Percentiles rank a stretch among this genome's conserved stretches.
Conservation (phyloP, 768 basidiomycete species). For the Candolleomyces efflorescens region DNA sequence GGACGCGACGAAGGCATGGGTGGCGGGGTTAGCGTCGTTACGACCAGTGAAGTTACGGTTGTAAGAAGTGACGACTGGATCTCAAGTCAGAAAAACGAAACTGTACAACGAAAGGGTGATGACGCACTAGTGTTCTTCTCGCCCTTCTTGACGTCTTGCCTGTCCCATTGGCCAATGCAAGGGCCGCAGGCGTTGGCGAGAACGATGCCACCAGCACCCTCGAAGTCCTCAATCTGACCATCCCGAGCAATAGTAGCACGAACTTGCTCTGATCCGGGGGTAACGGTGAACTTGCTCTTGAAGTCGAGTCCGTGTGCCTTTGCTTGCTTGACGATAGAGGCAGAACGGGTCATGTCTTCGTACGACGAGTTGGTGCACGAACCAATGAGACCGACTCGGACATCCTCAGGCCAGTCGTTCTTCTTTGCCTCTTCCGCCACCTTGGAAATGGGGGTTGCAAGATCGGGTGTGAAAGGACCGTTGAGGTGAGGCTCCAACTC, state of each 20-base stretch:
- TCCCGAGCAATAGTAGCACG: constrained; percentile 97
- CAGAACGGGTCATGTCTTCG: constrained; percentile 99
- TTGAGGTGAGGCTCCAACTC: constrained; percentile 99
- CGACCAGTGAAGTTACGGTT: constrained; percentile 99
- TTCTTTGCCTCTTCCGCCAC: constrained; percentile 88
- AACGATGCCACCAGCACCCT: constrained; percentile 85
- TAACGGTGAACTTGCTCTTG: constrained; percentile 96
- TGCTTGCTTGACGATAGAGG: constrained; percentile 90
- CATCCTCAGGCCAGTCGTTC: constrained; percentile 95
- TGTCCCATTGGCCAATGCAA: constrained; percentile 99
- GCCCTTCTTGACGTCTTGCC: constrained; percentile 95
- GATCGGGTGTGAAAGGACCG: constrained; percentile 99
- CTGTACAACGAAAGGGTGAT: background rate
- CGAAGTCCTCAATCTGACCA: constrained; percentile 85
- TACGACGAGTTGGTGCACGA: constrained; percentile 99
- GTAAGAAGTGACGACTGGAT: constrained; percentile 93
- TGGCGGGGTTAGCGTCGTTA: constrained; percentile 99
- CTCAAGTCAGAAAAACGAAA: constrained; percentile 7
- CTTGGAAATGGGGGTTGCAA: constrained; percentile 97
- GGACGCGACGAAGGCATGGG: constrained; percentile 93
- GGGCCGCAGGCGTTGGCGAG: constrained; percentile 99
- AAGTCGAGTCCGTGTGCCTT: constrained; percentile 78
- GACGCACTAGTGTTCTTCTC: constrained; percentile 89
- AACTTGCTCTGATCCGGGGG: constrained; percentile 97
- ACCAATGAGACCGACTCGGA: constrained; percentile 96